These are phyloP conservation scores for Monascus ruber DNA, from an alignment of 2,329 filamentous ascomycete species.

Conservation along the genomic window DNA sequence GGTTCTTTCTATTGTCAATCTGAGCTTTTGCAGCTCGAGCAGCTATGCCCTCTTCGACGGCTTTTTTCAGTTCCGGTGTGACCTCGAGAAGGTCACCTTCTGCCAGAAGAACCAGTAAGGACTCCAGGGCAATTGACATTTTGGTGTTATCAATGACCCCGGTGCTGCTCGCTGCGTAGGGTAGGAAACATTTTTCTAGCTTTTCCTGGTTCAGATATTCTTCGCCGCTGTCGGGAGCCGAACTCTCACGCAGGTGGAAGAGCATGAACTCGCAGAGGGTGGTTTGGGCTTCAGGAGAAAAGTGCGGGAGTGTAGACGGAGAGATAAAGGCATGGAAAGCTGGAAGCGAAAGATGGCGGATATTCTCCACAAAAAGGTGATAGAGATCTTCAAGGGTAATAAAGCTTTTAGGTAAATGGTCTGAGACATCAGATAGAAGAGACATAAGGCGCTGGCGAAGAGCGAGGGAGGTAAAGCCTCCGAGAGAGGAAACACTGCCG, in stretches of 20 bases:
- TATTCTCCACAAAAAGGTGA: constrained; percentile 35
- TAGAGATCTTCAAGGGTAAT: constrained; percentile 29
- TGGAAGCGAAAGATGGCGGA: constrained; percentile 34
- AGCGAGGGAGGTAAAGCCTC: constrained; percentile 27
- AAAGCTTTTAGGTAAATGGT: constrained; percentile 23
- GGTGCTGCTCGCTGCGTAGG: constrained; percentile 51
- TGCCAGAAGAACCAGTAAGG: constrained; percentile 45
- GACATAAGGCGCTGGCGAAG: constrained; percentile 36
- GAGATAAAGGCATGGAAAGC: constrained; percentile 37
- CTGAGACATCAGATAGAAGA: constrained; percentile 30
- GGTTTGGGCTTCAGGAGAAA: constrained; percentile 31
- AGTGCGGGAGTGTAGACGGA: constrained; percentile 31
- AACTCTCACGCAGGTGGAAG: constrained; percentile 36
- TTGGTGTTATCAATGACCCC: constrained; percentile 59
- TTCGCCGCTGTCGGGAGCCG: constrained; percentile 26
- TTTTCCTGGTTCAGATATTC: constrained; percentile 38
- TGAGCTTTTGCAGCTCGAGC: constrained; percentile 37
- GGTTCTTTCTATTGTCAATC: constrained; percentile 35
- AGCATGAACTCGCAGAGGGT: constrained; percentile 45
- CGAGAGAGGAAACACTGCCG: constrained; percentile 20
- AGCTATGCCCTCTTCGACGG: constrained; percentile 43
- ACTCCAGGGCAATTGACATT: constrained; percentile 58
- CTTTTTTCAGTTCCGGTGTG: constrained; percentile 28
- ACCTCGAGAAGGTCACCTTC: constrained; percentile 20
- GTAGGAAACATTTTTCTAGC: constrained; percentile 52